Percentiles rank a stretch among this genome's conserved stretches.
Conservation (phyloP, 768 basidiomycete genomes). For the Rhodotorula babjevae region DNA sequence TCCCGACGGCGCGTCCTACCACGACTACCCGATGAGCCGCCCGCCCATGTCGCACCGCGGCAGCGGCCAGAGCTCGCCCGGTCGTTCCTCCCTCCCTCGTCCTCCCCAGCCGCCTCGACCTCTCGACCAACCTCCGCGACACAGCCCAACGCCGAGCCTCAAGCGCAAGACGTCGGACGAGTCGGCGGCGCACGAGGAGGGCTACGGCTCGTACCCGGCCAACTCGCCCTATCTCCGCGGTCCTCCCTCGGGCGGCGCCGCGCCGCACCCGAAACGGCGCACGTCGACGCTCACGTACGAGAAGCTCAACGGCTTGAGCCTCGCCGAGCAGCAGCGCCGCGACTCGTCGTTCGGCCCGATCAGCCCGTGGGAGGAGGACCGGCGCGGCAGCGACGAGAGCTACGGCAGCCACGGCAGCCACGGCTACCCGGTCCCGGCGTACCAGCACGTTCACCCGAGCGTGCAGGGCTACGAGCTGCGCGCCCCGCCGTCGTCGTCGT, state of each 20-base stretch:
- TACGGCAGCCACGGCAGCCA: conserved; percentile 10
- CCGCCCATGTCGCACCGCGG: conserved; percentile 61
- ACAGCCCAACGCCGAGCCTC: conserved; percentile 6
- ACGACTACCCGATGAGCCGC: conserved; percentile 66
- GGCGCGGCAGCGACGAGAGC: conserved; percentile 28
- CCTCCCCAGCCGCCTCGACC: neutral
- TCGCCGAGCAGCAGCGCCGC: conserved; percentile 10
- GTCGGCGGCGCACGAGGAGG: neutral
- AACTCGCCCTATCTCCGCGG: neutral
- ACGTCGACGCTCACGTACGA: conserved; percentile 26
- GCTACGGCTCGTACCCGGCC: neutral
- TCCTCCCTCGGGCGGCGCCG: neutral
- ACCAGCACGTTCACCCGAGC: neutral
- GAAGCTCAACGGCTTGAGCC: conserved; percentile 18
- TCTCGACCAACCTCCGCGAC: neutral
- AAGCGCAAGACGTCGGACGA: conserved; percentile 36
- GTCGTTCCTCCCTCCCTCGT: neutral
- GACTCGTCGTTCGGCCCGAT: conserved; percentile 9
- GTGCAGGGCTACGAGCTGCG: neutral
- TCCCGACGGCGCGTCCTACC: conserved; percentile 54
- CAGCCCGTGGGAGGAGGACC: conserved; percentile 33
- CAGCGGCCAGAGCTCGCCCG: neutral
- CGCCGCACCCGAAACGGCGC: conserved; percentile 21
- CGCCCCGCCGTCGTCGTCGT: neutral
- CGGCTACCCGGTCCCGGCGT: conserved; percentile 4